Evolutionary conservation across 2,329 filamentous ascomycete genomes (phyloP).

Genomic region (Didymella keratinophila): DNA sequence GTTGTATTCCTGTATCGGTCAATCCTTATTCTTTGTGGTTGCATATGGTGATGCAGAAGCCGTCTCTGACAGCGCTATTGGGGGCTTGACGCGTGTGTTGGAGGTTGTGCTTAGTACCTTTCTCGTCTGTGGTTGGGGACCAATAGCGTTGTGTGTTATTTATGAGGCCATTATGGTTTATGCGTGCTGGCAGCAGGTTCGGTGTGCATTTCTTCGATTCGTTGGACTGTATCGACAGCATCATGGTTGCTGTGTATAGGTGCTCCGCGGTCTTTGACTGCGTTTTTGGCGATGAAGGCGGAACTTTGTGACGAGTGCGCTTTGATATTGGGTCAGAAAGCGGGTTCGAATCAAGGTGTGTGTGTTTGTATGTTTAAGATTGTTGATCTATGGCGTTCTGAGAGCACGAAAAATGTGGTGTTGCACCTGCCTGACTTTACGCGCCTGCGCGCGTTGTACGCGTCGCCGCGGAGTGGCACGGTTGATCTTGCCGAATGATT

Average conservation of each 20-base stretch:
- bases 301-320: no score
- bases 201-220: slow-evolving; percentile 59
- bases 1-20: slow-evolving; percentile 25
- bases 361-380: no score
- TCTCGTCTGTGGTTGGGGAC: slow-evolving; percentile 63
- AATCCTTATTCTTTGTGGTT: background rate
- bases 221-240: slow-evolving; percentile 55
- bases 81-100: no score
- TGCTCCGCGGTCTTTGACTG: no score
- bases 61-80: no score
- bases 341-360: no score
- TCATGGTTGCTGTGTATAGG: slow-evolving; percentile 27
- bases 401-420: background rate
- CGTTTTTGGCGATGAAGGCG: no score
- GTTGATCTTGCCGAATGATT: background rate
- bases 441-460: slow-evolving; percentile 21
- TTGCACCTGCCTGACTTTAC: slow-evolving; percentile 3
- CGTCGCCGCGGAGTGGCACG: slow-evolving; percentile 21
- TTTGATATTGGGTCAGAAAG: no score
- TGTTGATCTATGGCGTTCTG: background rate
- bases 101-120: slow-evolving; percentile 36
- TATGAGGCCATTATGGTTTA: slow-evolving; percentile 79
- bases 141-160: slow-evolving; percentile 73
- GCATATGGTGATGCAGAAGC: background rate
- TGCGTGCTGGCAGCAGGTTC: slow-evolving; percentile 80